A percentile compares a stretch with the other conserved stretches of the same genome.
Evolutionary conservation across 2,329 filamentous ascomycete species (phyloP).

Genomic region (Ascomycota sp.): DNA sequence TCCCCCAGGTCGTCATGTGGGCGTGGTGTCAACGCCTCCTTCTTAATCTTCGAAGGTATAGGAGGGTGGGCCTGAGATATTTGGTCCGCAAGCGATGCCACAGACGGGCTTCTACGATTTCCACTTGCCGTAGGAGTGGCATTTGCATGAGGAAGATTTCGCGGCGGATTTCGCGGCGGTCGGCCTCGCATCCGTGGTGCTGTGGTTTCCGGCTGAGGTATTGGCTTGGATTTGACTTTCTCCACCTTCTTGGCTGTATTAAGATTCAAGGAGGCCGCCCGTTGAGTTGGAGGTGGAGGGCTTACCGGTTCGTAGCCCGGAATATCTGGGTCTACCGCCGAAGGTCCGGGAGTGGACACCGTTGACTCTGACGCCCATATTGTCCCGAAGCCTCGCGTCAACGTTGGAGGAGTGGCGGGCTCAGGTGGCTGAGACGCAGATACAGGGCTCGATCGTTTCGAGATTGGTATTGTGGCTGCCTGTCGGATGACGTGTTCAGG

Average conservation of each 20-base stretch:
- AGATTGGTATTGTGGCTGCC: constrained; percentile 10
- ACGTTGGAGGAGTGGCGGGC: constrained; percentile 8
- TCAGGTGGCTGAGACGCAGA: constrained; percentile 15
- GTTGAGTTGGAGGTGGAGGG: constrained; percentile 17
- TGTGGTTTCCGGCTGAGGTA: constrained; percentile 6
- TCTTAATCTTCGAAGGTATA: constrained; percentile 26
- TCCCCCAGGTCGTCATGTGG: constrained; percentile 32
- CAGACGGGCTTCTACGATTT: constrained; percentile 22
- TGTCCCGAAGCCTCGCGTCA: constrained; percentile 24
- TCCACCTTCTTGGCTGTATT: constrained; percentile 10
- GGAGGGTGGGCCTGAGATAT: constrained; percentile 20
- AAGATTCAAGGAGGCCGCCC: constrained; percentile 15
- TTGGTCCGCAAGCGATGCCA: constrained; percentile 25
- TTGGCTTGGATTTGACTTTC: constrained; percentile 11
- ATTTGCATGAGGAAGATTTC: constrained; percentile 4
- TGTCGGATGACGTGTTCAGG: constrained; percentile 21
- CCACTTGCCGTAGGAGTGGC: constrained; percentile 14
- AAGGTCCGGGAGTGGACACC: constrained; percentile 30
- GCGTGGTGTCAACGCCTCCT: constrained; percentile 33
- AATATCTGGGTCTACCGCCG: constrained; percentile 19
- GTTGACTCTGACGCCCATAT: constrained; percentile 35
- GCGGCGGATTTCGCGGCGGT: constrained; percentile 13
- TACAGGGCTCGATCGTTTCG: constrained; percentile 11
- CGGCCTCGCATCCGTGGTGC: constrained; percentile 14
- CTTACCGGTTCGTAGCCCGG: constrained; percentile 37